Evolutionary conservation across 2,329 filamentous ascomycete species (phyloP).

Genomic region (Fusarium nelsonii): DNA sequence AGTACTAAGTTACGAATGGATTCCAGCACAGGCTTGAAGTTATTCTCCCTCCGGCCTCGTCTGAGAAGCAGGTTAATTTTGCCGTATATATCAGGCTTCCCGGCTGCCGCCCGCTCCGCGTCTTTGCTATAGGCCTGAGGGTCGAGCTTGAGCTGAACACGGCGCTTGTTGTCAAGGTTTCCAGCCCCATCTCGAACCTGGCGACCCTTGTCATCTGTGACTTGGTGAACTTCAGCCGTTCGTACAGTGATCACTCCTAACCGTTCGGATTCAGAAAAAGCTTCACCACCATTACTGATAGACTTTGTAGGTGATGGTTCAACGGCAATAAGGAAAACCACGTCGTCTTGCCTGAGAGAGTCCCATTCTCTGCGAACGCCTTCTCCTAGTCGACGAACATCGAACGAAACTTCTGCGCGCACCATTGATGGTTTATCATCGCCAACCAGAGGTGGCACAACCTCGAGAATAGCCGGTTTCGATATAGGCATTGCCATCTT

Average conservation of each 20-base stretch:
- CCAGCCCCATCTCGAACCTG: conserved; percentile 72
- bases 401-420: conserved; percentile 85
- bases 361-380: conserved; percentile 90
- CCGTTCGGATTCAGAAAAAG: conserved; percentile 65
- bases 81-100: conserved; percentile 84
- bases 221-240: conserved; percentile 85
- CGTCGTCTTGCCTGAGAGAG: conserved; percentile 84
- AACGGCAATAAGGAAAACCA: conserved; percentile 87
- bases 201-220: conserved; percentile 87
- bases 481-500: conserved; percentile 91
- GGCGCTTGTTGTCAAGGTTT: conserved; percentile 75
- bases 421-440: conserved; percentile 86
- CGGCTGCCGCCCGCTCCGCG: conserved; percentile 71
- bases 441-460: conserved; percentile 85
- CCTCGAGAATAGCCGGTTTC: conserved; percentile 88
- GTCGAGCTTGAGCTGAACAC: conserved; percentile 85
- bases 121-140: conserved; percentile 82
- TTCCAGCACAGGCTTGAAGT: conserved; percentile 93
- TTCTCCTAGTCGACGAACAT: conserved; percentile 83
- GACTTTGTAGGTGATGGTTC: conserved; percentile 68
- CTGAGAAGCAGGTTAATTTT: conserved; percentile 88
- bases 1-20: conserved; percentile 89
- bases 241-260: conserved; percentile 79
- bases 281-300: conserved; percentile 64
- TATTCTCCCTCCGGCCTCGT: conserved; percentile 89